These are phyloP conservation scores for Tetrapisispora phaffii DNA, from an alignment of 805 yeast genomes.

Conservation along the genomic window DNA sequence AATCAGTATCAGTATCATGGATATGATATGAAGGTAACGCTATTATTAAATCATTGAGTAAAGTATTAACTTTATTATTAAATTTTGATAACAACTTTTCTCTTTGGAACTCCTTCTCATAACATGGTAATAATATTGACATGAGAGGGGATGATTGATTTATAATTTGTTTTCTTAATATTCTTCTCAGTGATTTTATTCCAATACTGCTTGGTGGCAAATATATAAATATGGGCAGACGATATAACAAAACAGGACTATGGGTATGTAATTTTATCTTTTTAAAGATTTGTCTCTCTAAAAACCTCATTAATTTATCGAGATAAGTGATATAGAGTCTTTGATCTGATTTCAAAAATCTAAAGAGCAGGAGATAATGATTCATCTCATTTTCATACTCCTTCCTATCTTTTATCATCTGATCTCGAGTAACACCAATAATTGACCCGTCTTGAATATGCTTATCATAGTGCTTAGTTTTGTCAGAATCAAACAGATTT, in stretches of 20 bases:
- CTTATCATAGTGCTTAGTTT: constrained; percentile 1
- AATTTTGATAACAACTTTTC: constrained; percentile 14
- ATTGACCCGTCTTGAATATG: constrained; percentile 1
- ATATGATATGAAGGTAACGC: constrained; percentile 19
- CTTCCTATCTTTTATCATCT: constrained; percentile 7
- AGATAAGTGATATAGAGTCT: constrained; percentile 14
- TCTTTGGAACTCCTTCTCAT: constrained; percentile 10
- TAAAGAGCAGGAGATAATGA: constrained; percentile 8
- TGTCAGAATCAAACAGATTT: constrained; percentile 13
- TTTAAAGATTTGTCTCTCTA: constrained; percentile 19
- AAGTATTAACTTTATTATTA: constrained; percentile 7
- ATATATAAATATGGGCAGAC: constrained; percentile 21
- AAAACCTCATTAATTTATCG: constrained; percentile 13
- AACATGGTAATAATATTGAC: constrained; percentile 9
- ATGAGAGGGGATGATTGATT: constrained; percentile 20
- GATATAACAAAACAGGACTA: constrained; percentile 11
- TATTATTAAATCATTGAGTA: constrained; percentile 12
- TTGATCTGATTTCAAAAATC: constrained; percentile 24
- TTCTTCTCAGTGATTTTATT: constrained; percentile 11
- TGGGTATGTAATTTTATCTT: constrained; percentile 17
- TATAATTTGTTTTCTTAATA: constrained; percentile 14
- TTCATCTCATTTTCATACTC: constrained; percentile 12
- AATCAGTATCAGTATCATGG: constrained; percentile 18
- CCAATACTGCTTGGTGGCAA: constrained; percentile 16
- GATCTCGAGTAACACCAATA: constrained; percentile 2